phyloP scores from a whole-genome alignment of 1,139 yeast species.

The Blastobotrys aristatus region DNA sequence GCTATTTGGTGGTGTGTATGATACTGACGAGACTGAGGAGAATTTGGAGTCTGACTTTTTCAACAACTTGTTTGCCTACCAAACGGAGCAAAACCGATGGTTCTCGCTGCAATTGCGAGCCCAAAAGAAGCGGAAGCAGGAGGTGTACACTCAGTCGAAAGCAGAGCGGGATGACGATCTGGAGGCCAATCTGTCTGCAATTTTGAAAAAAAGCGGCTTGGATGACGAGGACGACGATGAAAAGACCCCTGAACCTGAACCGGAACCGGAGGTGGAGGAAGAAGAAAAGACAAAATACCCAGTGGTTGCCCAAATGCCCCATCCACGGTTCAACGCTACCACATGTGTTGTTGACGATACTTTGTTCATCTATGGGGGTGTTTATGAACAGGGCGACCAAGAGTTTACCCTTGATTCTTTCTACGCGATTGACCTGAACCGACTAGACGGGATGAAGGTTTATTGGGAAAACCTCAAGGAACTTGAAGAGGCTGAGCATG shows the following conservation, averaged over 20 bases:
- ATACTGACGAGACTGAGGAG: slow-evolving; percentile 93
- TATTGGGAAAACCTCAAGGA: slow-evolving; percentile 82
- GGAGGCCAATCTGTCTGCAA: slow-evolving; percentile 71
- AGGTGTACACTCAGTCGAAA: slow-evolving; percentile 26
- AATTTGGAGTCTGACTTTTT: slow-evolving; percentile 78
- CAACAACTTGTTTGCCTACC: slow-evolving; percentile 77
- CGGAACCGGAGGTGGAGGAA: slow-evolving; percentile 36
- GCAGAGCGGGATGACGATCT: slow-evolving; percentile 65
- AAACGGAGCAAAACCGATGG: slow-evolving; percentile 87
- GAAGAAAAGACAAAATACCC: slow-evolving; percentile 49
- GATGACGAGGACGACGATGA: slow-evolving; percentile 40
- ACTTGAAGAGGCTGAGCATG: slow-evolving; percentile 51
- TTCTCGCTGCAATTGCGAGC: slow-evolving; percentile 65
- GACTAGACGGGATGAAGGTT: slow-evolving; percentile 80
- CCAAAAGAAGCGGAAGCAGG: slow-evolving; percentile 46
- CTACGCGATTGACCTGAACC: slow-evolving; percentile 80
- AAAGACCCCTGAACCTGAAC: slow-evolving; percentile 26
- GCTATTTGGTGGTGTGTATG: slow-evolving; percentile 93
- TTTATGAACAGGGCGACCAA: slow-evolving; percentile 80
- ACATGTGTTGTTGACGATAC: slow-evolving; percentile 83
- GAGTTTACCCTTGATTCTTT: slow-evolving; percentile 82
- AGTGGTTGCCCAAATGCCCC: slow-evolving; percentile 61
- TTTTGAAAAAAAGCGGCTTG: slow-evolving; percentile 64
- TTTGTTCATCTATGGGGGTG: slow-evolving; percentile 86
- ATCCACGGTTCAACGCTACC: slow-evolving; percentile 81